phyloP scores from a whole-genome alignment of 371 early-diverging fungal species.

The Fennellomyces sp. region DNA sequence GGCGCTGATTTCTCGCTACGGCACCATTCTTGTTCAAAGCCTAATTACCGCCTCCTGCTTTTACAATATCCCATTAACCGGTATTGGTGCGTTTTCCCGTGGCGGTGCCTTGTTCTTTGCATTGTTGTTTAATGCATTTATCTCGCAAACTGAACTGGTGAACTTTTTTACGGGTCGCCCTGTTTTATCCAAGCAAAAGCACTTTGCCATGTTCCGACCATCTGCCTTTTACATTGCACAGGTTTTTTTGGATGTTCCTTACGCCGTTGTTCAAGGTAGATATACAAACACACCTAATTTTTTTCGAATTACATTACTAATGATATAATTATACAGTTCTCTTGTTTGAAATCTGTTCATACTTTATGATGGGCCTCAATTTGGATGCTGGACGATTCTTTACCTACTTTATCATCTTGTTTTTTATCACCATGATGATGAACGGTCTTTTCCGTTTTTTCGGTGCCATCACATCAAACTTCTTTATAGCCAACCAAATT shows the following conservation, averaged over 20 bases:
- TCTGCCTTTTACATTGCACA: slow-evolving; percentile 65
- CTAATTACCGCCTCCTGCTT: slow-evolving; percentile 75
- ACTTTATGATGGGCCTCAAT: slow-evolving; percentile 57
- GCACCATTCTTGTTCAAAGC: slow-evolving; percentile 63
- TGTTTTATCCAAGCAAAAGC: slow-evolving; percentile 70
- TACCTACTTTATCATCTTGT: slow-evolving; percentile 40
- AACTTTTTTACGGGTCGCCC: slow-evolving; percentile 58
- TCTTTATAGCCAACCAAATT: slow-evolving; percentile 47
- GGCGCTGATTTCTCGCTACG: slow-evolving; percentile 58
- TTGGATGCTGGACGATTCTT: slow-evolving; percentile 51
- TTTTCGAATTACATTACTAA: neutral
- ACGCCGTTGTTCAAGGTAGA: slow-evolving; percentile 42
- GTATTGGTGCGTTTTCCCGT: slow-evolving; percentile 68
- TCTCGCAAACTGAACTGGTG: slow-evolving; percentile 55
- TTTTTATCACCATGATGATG: slow-evolving; percentile 39
- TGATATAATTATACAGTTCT: slow-evolving; percentile 4
- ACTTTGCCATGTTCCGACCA: slow-evolving; percentile 67
- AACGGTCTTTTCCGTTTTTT: slow-evolving; percentile 54
- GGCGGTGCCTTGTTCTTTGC: slow-evolving; percentile 71
- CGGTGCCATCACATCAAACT: slow-evolving; percentile 45
- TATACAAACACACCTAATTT: neutral
- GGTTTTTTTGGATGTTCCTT: slow-evolving; percentile 45
- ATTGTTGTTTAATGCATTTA: slow-evolving; percentile 57
- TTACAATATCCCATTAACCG: slow-evolving; percentile 51
- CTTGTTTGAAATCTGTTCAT: slow-evolving; percentile 26